phyloP scores from a whole-genome alignment of 176 grass and related monocot genomes.

The Guadua angustifolia region DNA sequence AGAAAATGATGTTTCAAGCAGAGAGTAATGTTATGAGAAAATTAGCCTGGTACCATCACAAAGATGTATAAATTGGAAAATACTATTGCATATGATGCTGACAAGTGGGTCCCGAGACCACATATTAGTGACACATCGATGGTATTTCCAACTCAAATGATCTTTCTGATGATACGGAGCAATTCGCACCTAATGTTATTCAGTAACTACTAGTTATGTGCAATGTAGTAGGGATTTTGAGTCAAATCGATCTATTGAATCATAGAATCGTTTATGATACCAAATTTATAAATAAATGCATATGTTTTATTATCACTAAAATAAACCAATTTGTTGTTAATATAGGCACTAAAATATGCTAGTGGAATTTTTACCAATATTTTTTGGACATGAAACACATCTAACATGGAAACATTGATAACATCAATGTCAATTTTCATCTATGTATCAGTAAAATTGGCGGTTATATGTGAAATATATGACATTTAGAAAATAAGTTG shows the following conservation, averaged over 20 bases:
- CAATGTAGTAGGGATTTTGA: not conserved
- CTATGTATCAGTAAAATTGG: not conserved
- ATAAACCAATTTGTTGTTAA: not conserved
- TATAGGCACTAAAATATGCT: not conserved
- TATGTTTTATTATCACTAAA: not conserved
- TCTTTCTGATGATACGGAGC: too few relatives aligned
- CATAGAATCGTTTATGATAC: not conserved
- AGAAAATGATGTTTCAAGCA: conserved; percentile 21
- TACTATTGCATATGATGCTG: too few relatives aligned
- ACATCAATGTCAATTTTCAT: not conserved
- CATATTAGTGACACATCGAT: too few relatives aligned
- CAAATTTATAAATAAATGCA: not conserved
- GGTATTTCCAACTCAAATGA: too few relatives aligned
- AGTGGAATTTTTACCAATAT: not conserved
- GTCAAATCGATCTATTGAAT: not conserved
- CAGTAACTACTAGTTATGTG: conserved; percentile 6
- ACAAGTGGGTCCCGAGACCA: too few relatives aligned
- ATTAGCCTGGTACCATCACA: too few relatives aligned
- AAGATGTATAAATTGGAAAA: too few relatives aligned
- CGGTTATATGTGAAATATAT: not conserved
- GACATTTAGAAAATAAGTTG: not conserved
- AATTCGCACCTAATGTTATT: not conserved
- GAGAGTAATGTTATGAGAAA: not conserved
- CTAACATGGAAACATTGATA: not conserved
- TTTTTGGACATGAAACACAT: not conserved